Evolutionary conservation across 139 green algal species (phyloP), one percentile per base, ranked within the genome.

Genomic region (Dunaliella sp.): DNA sequence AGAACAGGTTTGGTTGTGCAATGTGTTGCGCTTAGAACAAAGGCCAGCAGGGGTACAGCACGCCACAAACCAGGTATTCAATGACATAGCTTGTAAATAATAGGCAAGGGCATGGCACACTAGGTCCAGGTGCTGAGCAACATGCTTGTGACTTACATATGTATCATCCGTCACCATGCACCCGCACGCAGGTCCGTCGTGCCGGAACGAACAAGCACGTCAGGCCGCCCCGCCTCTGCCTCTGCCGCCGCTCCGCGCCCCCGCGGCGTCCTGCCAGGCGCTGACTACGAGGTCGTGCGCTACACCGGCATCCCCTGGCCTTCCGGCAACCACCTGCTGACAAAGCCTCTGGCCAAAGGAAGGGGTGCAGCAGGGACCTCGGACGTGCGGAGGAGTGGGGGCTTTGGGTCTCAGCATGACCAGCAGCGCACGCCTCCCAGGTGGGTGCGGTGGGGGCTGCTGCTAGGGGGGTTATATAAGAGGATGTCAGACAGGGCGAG

Each of bases 241-340:
- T 65, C 48, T 16, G 16, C 48, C 48, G 48, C 16, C 21, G 21
- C 2, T 3, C 7, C n/a, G 2, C 33, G 26, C 59, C 1, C 24
- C 77, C n/a, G 76, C 7, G 76, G 76, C 76, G 37, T 38, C 76
- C 33, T 81, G 1, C 76, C 76, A 1, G 76, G 76, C 28, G 7
- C 34, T 12, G 76, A 83, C 78, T 83, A 83, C 78, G 78, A 83
- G 35, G 34, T 59, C 7, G n/a, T 57, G 36, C 78, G 78, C n/a
- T 59, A 73, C 36, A 83, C 78, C 32, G 36, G 36, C 35, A 83
- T 65, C 78, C n/a, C 30, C 74, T 79, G 26, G 12, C 74, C 74
- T 22, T 79, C 74, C 7, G 74, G 74, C 74, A 34, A 83, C 78
- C 35, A 65, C 78, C 12, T 59, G 24, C 34, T 83, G 22, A 65